Evolutionary conservation across 192 early-diverging fungal species (phyloP).

Genomic region (Mortierella antarctica): DNA sequence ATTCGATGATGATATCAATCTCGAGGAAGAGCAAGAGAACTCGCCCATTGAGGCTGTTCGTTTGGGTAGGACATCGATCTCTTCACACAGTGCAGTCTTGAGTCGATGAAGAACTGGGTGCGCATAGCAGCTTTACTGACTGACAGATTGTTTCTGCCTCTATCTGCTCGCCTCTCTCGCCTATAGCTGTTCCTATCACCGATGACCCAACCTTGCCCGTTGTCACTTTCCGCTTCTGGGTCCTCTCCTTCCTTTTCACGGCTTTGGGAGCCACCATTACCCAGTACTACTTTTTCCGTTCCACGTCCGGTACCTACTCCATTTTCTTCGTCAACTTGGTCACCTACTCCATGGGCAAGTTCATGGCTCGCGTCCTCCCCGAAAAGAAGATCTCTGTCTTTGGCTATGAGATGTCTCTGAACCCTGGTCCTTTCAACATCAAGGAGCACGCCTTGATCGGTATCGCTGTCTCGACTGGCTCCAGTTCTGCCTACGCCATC

Average conservation of each 20-base stretch:
- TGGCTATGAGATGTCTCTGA: constrained; percentile 22
- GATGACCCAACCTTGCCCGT: constrained; percentile 55
- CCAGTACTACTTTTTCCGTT: constrained; percentile 55
- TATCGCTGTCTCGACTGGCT: constrained; percentile 61
- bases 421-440: constrained; percentile 65
- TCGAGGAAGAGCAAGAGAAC: constrained; percentile 21
- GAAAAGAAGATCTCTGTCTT: neutral
- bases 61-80: neutral
- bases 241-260: constrained; percentile 56
- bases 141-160: neutral
- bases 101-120: too few relatives aligned
- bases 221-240: constrained; percentile 66
- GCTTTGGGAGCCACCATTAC: constrained; percentile 44
- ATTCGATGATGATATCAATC: neutral
- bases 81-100: too few relatives aligned
- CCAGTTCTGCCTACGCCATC: constrained; percentile 62
- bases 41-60: constrained; percentile 29
- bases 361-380: constrained; percentile 33
- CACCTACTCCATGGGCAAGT: constrained; percentile 34
- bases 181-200: constrained; percentile 14
- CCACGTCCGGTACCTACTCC: constrained; percentile 32
- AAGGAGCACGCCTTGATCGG: constrained; percentile 76
- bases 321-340: constrained; percentile 53
- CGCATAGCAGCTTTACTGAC: neutral
- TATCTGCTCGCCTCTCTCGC: neutral